Evolutionary conservation across 768 basidiomycete species (phyloP).

Genomic region (Macrolepiota fuliginosa): DNA sequence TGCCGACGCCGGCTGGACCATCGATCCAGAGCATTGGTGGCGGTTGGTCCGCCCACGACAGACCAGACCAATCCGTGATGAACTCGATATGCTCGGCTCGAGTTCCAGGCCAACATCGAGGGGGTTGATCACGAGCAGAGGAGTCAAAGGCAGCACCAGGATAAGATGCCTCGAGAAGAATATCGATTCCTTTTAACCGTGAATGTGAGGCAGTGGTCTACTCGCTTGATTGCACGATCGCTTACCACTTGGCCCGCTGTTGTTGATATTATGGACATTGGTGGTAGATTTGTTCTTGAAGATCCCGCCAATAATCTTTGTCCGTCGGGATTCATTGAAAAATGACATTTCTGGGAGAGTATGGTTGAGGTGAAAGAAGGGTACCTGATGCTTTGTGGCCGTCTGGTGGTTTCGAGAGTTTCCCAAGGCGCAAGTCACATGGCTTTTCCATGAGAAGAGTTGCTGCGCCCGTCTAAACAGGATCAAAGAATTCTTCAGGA

Average conservation of each 20-base stretch:
- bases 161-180: neutral
- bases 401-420: too few species aligned
- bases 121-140: neutral
- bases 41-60: neutral
- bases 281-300: neutral
- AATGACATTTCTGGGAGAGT: neutral
- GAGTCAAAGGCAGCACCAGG: neutral
- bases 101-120: conserved; percentile 1
- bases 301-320: neutral
- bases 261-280: neutral
- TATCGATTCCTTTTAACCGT: neutral
- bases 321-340: neutral
- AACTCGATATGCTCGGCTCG: neutral
- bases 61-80: neutral
- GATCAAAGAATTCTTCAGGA: too few species aligned
- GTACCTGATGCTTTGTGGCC: neutral
- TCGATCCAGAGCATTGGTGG: neutral
- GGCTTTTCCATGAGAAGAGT: neutral
- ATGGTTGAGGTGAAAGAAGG: neutral
- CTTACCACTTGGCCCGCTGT: neutral
- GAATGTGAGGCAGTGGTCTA: neutral
- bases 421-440: too few species aligned
- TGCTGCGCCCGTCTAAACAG: neutral
- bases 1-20: neutral
- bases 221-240: neutral